Percentiles rank a stretch among this genome's conserved stretches.
Evolutionary conservation across 176 grass and related monocot genomes (phyloP).

Genomic region (Carex pumila): DNA sequence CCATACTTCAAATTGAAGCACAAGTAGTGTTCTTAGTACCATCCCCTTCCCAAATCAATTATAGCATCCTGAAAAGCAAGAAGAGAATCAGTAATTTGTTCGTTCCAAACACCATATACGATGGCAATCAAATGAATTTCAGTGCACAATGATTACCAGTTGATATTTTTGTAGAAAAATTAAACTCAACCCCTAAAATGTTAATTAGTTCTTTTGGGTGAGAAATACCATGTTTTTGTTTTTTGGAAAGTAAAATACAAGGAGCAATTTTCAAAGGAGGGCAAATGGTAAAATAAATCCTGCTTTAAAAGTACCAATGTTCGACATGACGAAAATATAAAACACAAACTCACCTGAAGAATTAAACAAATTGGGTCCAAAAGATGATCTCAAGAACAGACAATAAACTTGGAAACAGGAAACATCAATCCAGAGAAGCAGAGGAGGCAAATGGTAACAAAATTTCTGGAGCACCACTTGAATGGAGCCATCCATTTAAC

Average conservation of each 20-base stretch:
- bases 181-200: too few relatives aligned
- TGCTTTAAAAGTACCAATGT: background rate
- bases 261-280: background rate
- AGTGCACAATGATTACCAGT: too few relatives aligned
- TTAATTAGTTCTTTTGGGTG: background rate
- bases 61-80: background rate
- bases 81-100: background rate
- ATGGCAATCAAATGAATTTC: background rate
- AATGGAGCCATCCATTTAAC: conserved; percentile 50
- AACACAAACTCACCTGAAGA: background rate
- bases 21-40: conserved; percentile 11
- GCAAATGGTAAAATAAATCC: background rate
- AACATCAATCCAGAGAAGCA: conserved; percentile 41
- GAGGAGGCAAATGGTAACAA: conserved; percentile 58
- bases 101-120: background rate
- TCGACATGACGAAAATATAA: background rate
- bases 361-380: background rate
- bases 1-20: background rate
- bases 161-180: too few relatives aligned
- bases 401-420: conserved; percentile 47
- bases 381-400: conserved; percentile 40
- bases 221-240: background rate
- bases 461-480: conserved; percentile 56
- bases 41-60: background rate
- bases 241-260: background rate